These are phyloP conservation scores for Dioscorea cayenensis DNA, from an alignment of 116 monocot genomes.

Conservation along the genomic window DNA sequence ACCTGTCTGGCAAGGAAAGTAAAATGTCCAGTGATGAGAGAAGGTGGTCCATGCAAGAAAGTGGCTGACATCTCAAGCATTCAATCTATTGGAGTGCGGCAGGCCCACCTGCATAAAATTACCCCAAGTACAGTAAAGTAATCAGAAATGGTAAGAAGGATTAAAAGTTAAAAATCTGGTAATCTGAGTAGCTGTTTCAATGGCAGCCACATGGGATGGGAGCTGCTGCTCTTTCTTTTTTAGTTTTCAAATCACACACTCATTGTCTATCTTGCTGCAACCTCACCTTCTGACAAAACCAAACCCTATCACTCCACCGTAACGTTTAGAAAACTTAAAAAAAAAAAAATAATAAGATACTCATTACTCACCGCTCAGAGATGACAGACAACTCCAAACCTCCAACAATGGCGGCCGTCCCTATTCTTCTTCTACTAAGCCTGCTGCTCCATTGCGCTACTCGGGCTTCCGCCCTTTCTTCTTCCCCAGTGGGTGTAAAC, in stretches of 20 bases:
- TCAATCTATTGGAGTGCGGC: too few species aligned
- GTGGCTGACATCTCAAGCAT: too few species aligned
- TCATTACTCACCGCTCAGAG: background rate
- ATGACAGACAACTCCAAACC: background rate
- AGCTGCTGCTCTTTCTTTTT: background rate
- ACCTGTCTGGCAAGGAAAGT: too few species aligned
- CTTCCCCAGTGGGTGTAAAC: conserved; percentile 49
- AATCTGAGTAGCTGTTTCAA: background rate
- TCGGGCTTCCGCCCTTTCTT: background rate
- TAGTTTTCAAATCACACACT: background rate
- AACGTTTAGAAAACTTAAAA: background rate
- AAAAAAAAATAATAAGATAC: background rate
- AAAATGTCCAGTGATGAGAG: too few species aligned
- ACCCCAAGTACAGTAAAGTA: too few species aligned
- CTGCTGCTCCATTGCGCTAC: background rate
- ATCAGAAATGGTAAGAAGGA: too few species aligned
- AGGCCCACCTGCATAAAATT: too few species aligned
- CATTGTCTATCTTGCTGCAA: background rate
- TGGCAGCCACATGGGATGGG: background rate
- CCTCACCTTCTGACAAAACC: background rate
- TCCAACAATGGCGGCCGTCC: background rate
- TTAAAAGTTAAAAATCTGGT: too few species aligned
- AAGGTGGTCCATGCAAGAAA: too few species aligned
- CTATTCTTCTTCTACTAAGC: background rate
- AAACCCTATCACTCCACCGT: background rate